Percentiles rank a stretch among this genome's conserved stretches.
phyloP scores from a whole-genome alignment of 2,329 filamentous ascomycete species.

The Epichloe aotearoae region DNA sequence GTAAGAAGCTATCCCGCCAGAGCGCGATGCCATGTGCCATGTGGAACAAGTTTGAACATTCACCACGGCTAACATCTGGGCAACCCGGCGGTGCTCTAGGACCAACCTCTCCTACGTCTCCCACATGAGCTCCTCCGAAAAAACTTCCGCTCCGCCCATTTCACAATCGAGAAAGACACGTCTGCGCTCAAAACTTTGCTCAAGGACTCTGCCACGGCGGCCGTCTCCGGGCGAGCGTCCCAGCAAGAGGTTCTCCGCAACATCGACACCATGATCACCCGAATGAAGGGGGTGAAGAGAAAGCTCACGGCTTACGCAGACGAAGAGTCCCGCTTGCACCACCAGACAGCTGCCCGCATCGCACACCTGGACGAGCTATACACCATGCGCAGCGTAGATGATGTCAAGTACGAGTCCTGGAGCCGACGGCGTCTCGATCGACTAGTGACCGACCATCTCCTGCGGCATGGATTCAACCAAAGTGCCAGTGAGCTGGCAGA shows the following conservation, averaged over 20 bases:
- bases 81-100: constrained; percentile 35
- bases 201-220: constrained; percentile 51
- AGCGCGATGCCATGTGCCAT: neutral
- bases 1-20: constrained; percentile 27
- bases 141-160: constrained; percentile 81
- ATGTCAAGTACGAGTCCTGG: constrained; percentile 92
- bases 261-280: constrained; percentile 72
- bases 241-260: constrained; percentile 63
- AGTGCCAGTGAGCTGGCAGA: constrained; percentile 63
- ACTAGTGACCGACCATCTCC: constrained; percentile 80
- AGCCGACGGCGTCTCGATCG: constrained; percentile 68
- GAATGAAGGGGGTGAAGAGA: constrained; percentile 76
- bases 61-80: neutral
- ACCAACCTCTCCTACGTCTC: constrained; percentile 86
- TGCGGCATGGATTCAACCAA: constrained; percentile 68
- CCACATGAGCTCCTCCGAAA: constrained; percentile 82
- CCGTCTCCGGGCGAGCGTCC: constrained; percentile 46
- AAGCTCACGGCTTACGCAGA: constrained; percentile 68
- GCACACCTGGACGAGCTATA: constrained; percentile 72
- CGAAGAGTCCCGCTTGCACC: constrained; percentile 67
- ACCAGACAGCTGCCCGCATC: constrained; percentile 62
- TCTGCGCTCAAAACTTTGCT: constrained; percentile 47
- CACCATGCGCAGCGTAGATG: constrained; percentile 64
- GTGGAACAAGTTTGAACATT: neutral
- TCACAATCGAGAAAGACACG: constrained; percentile 60